phyloP scores from a whole-genome alignment of 768 basidiomycete genomes.

The Amanita rimosa region DNA sequence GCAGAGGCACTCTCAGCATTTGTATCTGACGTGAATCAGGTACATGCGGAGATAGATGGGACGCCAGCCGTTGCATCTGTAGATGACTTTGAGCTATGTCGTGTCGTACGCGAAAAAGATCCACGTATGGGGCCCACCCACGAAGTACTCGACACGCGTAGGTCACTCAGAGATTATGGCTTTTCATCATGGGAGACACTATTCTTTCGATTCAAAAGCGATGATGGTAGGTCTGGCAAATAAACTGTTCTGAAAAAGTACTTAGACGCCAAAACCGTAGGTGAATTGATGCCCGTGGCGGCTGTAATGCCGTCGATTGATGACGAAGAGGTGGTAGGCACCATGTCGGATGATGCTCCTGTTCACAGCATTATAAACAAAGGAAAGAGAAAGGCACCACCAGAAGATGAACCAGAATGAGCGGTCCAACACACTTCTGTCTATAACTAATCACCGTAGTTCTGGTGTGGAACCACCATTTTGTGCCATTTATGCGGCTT shows the following conservation, averaged over 20 bases:
- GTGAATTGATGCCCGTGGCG: slow-evolving; percentile 46
- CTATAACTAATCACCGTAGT: not conserved
- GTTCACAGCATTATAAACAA: slow-evolving; percentile 30
- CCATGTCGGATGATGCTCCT: slow-evolving; percentile 11
- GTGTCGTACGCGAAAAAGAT: slow-evolving; percentile 40
- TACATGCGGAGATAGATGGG: slow-evolving; percentile 15
- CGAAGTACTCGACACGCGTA: slow-evolving; percentile 35
- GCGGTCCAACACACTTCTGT: slow-evolving; percentile 5
- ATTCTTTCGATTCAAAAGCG: slow-evolving; percentile 56
- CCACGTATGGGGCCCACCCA: slow-evolving; percentile 21
- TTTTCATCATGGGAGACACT: slow-evolving; percentile 57
- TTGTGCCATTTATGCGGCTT: slow-evolving; percentile 42
- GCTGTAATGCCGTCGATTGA: slow-evolving; percentile 45
- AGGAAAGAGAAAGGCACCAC: slow-evolving; percentile 52
- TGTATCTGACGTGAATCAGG: slow-evolving; percentile 30
- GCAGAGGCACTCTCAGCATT: slow-evolving; percentile 53
- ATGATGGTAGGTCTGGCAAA: slow-evolving; percentile 34
- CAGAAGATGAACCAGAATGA: slow-evolving; percentile 16
- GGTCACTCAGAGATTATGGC: slow-evolving; percentile 33
- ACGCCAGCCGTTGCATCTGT: slow-evolving; percentile 23
- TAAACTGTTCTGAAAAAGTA: no score
- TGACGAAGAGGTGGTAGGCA: slow-evolving; percentile 43
- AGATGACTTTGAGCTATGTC: slow-evolving; percentile 57
- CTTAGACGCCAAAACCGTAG: slow-evolving; percentile 19
- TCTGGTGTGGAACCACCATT: not conserved